phyloP scores from a whole-genome alignment of 441 rosid species.

The Biscutella laevigata region DNA sequence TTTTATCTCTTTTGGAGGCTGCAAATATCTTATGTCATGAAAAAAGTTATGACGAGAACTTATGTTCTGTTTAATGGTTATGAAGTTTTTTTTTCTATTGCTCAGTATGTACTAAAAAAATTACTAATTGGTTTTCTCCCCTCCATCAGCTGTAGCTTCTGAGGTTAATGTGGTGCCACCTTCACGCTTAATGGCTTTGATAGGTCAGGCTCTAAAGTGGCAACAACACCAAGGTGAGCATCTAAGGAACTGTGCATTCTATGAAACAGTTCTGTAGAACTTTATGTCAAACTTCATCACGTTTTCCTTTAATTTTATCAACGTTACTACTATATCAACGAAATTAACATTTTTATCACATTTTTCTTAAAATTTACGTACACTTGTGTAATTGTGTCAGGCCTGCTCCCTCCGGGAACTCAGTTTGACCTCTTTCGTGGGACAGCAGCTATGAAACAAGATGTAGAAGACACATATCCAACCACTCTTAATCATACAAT shows the following conservation, averaged over 20 bases:
- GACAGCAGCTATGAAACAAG: conserved; percentile 98
- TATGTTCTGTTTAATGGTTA: neutral
- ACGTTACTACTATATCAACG: neutral
- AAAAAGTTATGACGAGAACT: neutral
- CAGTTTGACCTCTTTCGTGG: conserved; percentile 98
- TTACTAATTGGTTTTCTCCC: conserved; percentile 16
- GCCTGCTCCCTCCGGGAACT: conserved; percentile 96
- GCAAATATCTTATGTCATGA: neutral
- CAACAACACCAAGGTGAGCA: conserved; percentile 95
- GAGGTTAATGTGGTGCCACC: conserved; percentile 98
- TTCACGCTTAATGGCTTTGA: conserved; percentile 93
- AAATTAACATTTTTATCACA: neutral
- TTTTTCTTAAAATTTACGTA: neutral
- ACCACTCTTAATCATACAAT: conserved; percentile 75
- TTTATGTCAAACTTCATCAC: neutral
- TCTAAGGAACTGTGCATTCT: conserved; percentile 9
- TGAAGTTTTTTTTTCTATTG: conserved; percentile 2
- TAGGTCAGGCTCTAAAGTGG: conserved; percentile 98
- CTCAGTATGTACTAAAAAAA: neutral
- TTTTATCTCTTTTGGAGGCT: neutral
- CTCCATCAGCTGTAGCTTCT: conserved; percentile 63
- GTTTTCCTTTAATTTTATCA: neutral
- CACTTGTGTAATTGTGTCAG: conserved; percentile 29
- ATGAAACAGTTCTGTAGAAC: neutral
- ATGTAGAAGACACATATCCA: conserved; percentile 90